Evolutionary conservation across 495 filamentous ascomycete species (phyloP).

Genomic region (Penicillium robsamsonii): DNA sequence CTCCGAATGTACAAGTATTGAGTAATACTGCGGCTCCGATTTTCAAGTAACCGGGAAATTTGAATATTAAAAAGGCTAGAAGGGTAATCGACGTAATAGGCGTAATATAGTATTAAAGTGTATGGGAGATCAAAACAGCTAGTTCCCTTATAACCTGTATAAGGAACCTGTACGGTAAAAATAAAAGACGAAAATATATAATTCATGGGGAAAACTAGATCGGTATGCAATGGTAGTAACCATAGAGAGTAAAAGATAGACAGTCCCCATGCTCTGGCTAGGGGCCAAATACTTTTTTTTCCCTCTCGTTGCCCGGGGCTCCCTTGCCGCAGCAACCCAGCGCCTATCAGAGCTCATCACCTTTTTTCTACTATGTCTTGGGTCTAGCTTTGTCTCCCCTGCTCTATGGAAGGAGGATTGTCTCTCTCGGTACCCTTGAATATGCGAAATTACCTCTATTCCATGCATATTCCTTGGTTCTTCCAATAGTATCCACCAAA

Average conservation of each 20-base stretch:
- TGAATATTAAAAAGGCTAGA: not conserved
- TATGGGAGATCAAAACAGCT: not conserved
- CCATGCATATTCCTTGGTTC: slow-evolving; percentile 27
- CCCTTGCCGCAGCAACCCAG: slow-evolving; percentile 46
- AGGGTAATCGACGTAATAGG: not conserved
- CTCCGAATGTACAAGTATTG: slow-evolving; percentile 33
- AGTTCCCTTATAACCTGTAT: not conserved
- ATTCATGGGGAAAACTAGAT: not conserved
- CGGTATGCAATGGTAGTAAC: slow-evolving; percentile 1
- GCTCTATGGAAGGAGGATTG: slow-evolving; percentile 12
- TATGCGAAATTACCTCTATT: not conserved
- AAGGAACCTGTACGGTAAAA: not conserved
- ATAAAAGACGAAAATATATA: not conserved
- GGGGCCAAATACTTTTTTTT: slow-evolving; percentile 16
- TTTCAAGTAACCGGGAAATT: slow-evolving; percentile 2
- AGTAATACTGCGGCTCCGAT: slow-evolving; percentile 8
- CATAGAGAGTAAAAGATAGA: slow-evolving; percentile 7
- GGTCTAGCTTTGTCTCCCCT: slow-evolving; percentile 9
- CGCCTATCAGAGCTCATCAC: slow-evolving; percentile 34
- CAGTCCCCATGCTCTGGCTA: slow-evolving; percentile 4
- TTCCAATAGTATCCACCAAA: slow-evolving; percentile 21
- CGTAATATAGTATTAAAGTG: not conserved
- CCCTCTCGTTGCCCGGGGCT: slow-evolving; percentile 43
- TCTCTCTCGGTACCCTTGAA: not conserved
- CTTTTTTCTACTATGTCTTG: not conserved